Percentiles rank a stretch among this genome's conserved stretches.
These are phyloP conservation scores for rapeseed (Brassica napus) DNA, from an alignment of 345 rosid genomes.

Conservation along the genomic window Da-Ae NC_063434.1:8230501-8231000, in stretches of 20 bases:
- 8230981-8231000: constrained; percentile 31
- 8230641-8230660: not conserved
- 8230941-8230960: constrained; percentile 16
- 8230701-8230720: not conserved
- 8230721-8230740: not conserved
- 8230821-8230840: not conserved
- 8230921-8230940: constrained; percentile 1
- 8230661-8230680: not conserved
- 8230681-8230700: not conserved
- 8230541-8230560: not conserved
- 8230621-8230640: not conserved
- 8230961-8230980: constrained; percentile 2
- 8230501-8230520: not conserved
- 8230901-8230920: constrained; percentile 16
- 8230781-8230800: not conserved
- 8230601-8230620: not conserved
- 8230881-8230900: constrained; percentile 9
- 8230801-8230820: not conserved
- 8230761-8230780: not conserved
- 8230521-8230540: constrained; percentile 11
- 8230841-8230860: constrained; percentile 12
- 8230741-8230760: not conserved
- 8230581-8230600: not conserved
- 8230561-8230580: not conserved
- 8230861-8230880: constrained; percentile 2